Evolutionary conservation across 2,329 filamentous ascomycete genomes (phyloP), one percentile per base, ranked within the genome.

Genomic region (Xylaria sp.): DNA sequence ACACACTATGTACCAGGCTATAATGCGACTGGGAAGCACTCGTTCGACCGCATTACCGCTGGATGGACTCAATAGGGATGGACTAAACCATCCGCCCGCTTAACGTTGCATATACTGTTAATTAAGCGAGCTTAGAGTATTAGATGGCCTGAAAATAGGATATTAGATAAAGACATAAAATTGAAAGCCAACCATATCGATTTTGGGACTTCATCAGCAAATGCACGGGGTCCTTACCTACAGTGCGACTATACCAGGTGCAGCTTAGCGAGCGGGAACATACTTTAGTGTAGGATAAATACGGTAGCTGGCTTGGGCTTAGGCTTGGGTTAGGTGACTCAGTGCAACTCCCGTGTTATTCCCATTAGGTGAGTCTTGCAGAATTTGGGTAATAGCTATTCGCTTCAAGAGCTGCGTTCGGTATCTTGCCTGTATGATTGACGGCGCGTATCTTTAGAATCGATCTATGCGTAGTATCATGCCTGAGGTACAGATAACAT

Each of bases 21-120:
- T 48, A 71, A 71, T 28, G 48, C 68, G 1, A 69, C 62, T 15
- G 68, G 68, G 12, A 66, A 71, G 58, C 65, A 63, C 31, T 65
- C 62, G 8, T 71, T 71, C 18, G 68, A 71, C 55, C 65, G 65
- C 25, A 66, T 71, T 46, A 64, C 61, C 1, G 56, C 33, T 1
- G 64, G 57, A 1, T 70, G 52, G 41, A 49, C 18, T 20, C 56
- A 28, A 3, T 6, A 67, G 13, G 2, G 59, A 13, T 59, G 48
- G 58, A 49, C 7, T 28, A 10, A 6, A 52, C 20, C 2, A 33
- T 7, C 15, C 33, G 2, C 36, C 25, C 23, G 8, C 23, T 58
- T 62, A 33, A 46, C n/a, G 1, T 52, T 54, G 54, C 48, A 25
- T 58, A 48, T 54, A 57, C 6, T 20, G 28, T 46, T 46, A 39